Evolutionary conservation across 2,329 filamentous ascomycete species (phyloP), one percentile per base, ranked within the genome.

Genomic region (Hortaea werneckii): DNA sequence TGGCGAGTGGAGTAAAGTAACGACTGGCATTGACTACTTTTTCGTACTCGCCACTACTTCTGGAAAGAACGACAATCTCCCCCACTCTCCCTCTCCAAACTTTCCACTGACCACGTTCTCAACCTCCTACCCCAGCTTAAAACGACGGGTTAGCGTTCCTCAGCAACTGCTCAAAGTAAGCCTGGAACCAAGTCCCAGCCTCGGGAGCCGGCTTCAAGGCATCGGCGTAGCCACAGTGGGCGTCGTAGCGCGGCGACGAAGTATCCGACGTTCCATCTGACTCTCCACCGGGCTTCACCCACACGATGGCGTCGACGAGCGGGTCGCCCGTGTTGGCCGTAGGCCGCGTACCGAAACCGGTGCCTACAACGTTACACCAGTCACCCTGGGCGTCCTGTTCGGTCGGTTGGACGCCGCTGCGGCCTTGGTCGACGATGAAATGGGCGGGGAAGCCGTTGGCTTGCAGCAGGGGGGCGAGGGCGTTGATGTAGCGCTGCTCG

Each of bases 201-300:
- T 20, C 20, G 20, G 20, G 20, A 20, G 20, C 20, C 2, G 20
- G 20, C 20, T 20, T 20, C 20, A 20, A 20, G 20, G 20, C 20
- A 20, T 20, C 20, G 20, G 20, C 20, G 20, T 20, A 20, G 20
- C 20, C 20, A 20, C 78, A 81, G 63, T 75, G 67, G 42, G 63
- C 63, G 58, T 79, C 76, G 58, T 76, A 80, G 43, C 74, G 72
- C 13, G 64, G 52, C 7, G 77, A 70, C 44, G 55, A 55, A 4
- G 50, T 50, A 46, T 66, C 50, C 34, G 61, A 66, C 1, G 72
- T 75, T 46, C 72, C 72, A 47, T 76, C 73, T 45, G 66, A 68
- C 60, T 76, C 73, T 44, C 72, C 73, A 52, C 81, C 81, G 4
- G 81, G 81, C 73, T 84, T 85, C 54, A 83, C 68, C 81, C 81